phyloP scores from a whole-genome alignment of 352 stramenopile genomes.

The Pythium chondricola region DNA sequence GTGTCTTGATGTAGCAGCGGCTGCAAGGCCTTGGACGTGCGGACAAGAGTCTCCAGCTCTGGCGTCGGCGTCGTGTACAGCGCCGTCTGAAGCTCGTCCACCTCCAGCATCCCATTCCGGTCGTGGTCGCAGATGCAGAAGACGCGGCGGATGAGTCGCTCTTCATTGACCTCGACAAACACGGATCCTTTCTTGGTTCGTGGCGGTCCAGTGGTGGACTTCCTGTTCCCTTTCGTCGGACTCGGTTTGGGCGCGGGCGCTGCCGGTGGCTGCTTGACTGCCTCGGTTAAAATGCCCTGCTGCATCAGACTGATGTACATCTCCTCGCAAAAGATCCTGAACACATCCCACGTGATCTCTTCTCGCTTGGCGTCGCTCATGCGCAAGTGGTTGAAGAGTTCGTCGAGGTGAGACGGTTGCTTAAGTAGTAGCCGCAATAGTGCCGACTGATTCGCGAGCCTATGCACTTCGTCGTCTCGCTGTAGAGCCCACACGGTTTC shows the following conservation, averaged over 20 bases:
- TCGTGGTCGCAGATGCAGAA: conserved; percentile 59
- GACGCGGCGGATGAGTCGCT: conserved; percentile 40
- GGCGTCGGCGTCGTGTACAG: conserved; percentile 26
- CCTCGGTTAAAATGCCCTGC: conserved; percentile 20
- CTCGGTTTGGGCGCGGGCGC: too few relatives aligned
- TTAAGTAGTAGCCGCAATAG: conserved; percentile 50
- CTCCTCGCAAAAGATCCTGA: conserved; percentile 37
- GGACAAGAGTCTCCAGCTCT: conserved; percentile 29
- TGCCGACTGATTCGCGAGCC: conserved; percentile 34
- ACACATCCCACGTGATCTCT: conserved; percentile 50
- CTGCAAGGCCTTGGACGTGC: conserved; percentile 39
- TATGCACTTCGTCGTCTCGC: conserved; percentile 47
- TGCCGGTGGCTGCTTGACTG: background rate
- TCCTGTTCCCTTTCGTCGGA: too few relatives aligned
- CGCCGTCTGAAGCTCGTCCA: conserved; percentile 47
- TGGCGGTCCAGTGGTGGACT: background rate
- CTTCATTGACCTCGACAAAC: conserved; percentile 21
- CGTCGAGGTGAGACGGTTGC: conserved; percentile 30
- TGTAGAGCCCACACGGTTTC: conserved; percentile 65
- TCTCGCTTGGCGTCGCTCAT: conserved; percentile 15
- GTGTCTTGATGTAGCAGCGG: conserved; percentile 49
- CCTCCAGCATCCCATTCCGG: conserved; percentile 46
- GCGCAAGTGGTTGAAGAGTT: conserved; percentile 23
- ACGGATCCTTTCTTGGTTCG: background rate
- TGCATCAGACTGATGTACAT: conserved; percentile 40